phyloP scores from a whole-genome alignment of 768 basidiomycete genomes.

The Pseudohyphozyma bogoriensis region DNA sequence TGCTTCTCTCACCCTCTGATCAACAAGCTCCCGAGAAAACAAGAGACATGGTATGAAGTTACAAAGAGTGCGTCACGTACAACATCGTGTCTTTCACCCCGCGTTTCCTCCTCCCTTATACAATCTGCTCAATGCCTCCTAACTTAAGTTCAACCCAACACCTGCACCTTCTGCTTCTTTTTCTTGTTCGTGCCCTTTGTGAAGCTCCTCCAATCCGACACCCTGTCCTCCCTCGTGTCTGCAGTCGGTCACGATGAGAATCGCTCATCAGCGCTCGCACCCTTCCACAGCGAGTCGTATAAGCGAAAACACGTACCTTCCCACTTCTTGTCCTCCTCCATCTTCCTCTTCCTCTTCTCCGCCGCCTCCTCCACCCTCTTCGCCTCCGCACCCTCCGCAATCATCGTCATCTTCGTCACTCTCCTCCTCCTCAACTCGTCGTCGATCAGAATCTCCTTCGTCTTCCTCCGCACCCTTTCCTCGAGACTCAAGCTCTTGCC shows the following conservation, averaged over 20 bases:
- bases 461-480: slow-evolving; percentile 55
- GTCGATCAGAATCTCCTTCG: slow-evolving; percentile 77
- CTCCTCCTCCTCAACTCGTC: slow-evolving; percentile 69
- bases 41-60: too few species aligned
- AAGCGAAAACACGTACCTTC: slow-evolving; percentile 53
- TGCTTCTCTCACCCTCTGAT: too few species aligned
- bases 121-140: too few species aligned
- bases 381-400: slow-evolving; percentile 65
- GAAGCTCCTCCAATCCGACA: slow-evolving; percentile 30
- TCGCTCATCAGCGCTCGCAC: neutral
- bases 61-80: too few species aligned
- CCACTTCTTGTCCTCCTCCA: slow-evolving; percentile 77
- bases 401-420: slow-evolving; percentile 33
- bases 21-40: too few species aligned
- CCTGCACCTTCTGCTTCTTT: slow-evolving; percentile 19
- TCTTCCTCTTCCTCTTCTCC: slow-evolving; percentile 65
- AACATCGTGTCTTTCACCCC: too few species aligned
- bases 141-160: slow-evolving; percentile 29
- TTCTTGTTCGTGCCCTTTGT: slow-evolving; percentile 28
- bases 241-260: neutral
- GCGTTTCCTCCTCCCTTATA: too few species aligned
- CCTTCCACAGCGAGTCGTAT: neutral
- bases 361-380: slow-evolving; percentile 83
- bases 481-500: slow-evolving; percentile 53
- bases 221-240: slow-evolving; percentile 31